phyloP scores from a whole-genome alignment of 2,329 filamentous ascomycete genomes.

The Phaeosphaeria sp. region DNA sequence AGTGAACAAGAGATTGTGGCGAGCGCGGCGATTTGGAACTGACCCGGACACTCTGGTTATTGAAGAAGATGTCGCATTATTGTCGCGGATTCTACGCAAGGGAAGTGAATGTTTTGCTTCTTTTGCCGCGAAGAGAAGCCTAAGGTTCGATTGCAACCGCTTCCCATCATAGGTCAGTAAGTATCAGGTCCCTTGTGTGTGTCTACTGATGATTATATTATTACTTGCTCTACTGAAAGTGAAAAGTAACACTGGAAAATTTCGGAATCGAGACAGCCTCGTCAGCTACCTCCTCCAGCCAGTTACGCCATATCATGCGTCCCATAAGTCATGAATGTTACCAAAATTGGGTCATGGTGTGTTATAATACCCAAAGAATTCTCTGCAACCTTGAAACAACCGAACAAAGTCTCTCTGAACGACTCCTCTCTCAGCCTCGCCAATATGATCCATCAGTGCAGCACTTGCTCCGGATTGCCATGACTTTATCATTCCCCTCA shows the following conservation, averaged over 20 bases:
- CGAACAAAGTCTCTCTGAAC: background rate
- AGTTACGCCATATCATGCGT: background rate
- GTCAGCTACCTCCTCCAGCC: background rate
- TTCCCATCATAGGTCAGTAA: no score
- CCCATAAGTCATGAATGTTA: background rate
- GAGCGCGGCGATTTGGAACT: background rate
- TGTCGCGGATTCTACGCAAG: background rate
- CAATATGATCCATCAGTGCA: constrained; percentile 1
- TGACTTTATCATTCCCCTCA: background rate
- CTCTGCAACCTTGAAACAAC: background rate
- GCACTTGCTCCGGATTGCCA: constrained; percentile 4
- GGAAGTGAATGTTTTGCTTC: no score
- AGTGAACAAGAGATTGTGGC: background rate
- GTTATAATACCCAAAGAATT: background rate
- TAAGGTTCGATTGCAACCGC: background rate
- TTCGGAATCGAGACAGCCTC: background rate
- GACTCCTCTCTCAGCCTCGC: background rate
- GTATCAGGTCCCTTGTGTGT: no score
- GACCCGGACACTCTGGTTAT: background rate
- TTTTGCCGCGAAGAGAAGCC: no score
- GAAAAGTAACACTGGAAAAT: background rate
- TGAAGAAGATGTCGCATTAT: background rate
- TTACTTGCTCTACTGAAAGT: no score
- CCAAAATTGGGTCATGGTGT: background rate
- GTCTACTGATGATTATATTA: no score